A percentile compares a stretch with the other conserved stretches of the same genome.
Evolutionary conservation across 345 rosid genomes (phyloP).

Genomic region (Xanthoceras sorbifolium): DNA sequence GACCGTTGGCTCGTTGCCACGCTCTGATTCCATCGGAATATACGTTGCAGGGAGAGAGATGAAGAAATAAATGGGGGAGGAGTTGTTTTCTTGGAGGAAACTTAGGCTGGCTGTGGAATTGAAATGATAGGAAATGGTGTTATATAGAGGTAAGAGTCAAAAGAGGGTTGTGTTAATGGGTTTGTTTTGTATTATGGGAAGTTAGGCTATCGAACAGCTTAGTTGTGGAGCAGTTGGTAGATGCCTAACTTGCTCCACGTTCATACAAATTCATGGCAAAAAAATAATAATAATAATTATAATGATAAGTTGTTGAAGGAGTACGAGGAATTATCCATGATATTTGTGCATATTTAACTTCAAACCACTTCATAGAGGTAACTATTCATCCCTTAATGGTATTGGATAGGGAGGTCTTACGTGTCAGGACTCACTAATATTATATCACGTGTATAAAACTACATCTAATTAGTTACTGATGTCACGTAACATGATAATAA

Average conservation of each 20-base stretch:
- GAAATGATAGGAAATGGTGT: neutral
- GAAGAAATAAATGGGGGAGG: neutral
- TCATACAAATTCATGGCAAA: neutral
- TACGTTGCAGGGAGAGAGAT: neutral
- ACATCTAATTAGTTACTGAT: no score
- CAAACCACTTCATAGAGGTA: neutral
- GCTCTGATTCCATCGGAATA: constrained; percentile 36
- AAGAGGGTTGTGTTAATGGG: constrained; percentile 17
- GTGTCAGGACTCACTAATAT: no score
- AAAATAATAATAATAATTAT: neutral
- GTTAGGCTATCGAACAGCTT: neutral
- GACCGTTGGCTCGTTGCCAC: constrained; percentile 5
- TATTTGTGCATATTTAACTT: neutral
- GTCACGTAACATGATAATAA: no score
- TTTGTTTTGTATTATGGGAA: neutral
- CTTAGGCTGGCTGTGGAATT: neutral
- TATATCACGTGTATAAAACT: no score
- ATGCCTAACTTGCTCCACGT: constrained; percentile 40
- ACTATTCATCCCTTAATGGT: neutral
- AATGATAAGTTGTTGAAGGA: neutral
- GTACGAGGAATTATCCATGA: neutral
- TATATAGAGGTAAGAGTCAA: constrained; percentile 5
- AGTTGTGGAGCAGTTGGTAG: constrained; percentile 31
- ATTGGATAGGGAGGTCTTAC: no score
- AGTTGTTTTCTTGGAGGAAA: neutral